A percentile compares a stretch with the other conserved stretches of the same genome.
These are phyloP conservation scores for Malassezia japonica DNA, from an alignment of 1,284 basidiomycete genomes.

Conservation along the genomic window DNA sequence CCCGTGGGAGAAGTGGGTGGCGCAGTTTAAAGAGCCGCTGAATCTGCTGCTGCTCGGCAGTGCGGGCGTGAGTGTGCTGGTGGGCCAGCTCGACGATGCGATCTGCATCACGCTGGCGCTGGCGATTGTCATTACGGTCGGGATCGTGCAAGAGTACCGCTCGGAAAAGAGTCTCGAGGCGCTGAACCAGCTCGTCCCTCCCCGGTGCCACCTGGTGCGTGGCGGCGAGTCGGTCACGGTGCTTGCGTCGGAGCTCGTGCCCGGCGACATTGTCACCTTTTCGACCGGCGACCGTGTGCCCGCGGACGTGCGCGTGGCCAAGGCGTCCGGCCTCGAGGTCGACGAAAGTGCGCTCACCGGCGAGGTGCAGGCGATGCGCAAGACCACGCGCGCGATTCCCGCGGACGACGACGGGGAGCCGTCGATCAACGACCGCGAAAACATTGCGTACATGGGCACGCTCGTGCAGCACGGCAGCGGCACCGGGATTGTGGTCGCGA, in stretches of 20 bases:
- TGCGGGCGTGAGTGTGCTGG: conserved; percentile 71
- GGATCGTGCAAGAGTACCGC: conserved; percentile 86
- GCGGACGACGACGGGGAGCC: background rate
- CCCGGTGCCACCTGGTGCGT: conserved; percentile 84
- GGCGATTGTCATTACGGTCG: conserved; percentile 83
- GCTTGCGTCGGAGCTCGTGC: conserved; percentile 86
- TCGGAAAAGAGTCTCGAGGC: conserved; percentile 92
- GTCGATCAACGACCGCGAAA: conserved; percentile 71
- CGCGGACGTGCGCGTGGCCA: conserved; percentile 74
- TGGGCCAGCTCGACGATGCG: conserved; percentile 90
- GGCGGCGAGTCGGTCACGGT: conserved; percentile 54
- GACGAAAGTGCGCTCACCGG: conserved; percentile 93
- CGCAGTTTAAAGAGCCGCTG: conserved; percentile 86
- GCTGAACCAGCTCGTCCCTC: conserved; percentile 88
- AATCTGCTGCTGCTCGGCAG: conserved; percentile 81
- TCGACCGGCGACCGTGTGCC: conserved; percentile 81
- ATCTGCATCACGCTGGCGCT: conserved; percentile 88
- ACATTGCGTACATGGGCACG: conserved; percentile 94
- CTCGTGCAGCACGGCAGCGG: conserved; percentile 84
- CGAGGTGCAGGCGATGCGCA: conserved; percentile 72
- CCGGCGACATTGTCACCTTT: conserved; percentile 84
- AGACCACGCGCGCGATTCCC: conserved; percentile 53
- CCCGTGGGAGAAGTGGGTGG: conserved; percentile 71
- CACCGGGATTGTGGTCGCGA: conserved; percentile 78
- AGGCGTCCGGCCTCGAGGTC: conserved; percentile 73